Evolutionary conservation across 106 monocot species (phyloP).

Genomic region (Agapanthus africanus): DNA sequence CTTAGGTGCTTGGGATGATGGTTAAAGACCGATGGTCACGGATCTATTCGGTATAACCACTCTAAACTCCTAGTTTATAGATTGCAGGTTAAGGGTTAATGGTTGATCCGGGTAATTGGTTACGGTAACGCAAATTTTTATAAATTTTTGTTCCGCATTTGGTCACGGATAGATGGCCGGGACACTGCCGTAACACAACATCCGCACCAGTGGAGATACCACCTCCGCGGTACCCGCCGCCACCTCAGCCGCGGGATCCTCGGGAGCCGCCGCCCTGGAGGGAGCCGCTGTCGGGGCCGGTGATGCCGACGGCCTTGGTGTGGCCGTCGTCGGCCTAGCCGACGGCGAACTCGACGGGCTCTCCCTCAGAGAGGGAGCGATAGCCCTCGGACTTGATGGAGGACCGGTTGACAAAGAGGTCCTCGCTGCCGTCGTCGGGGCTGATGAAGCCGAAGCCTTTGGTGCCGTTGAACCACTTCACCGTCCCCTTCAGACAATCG

Average conservation of each 20-base stretch:
- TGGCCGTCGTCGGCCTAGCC: constrained; percentile 19
- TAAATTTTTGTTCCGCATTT: too few species aligned
- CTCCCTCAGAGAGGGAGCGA: constrained; percentile 11
- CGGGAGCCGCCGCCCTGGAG: neutral
- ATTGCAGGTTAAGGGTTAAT: too few species aligned
- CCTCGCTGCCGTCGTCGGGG: constrained; percentile 20
- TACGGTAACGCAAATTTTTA: too few species aligned
- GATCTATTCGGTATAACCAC: too few species aligned
- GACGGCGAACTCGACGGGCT: constrained; percentile 22
- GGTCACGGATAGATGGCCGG: too few species aligned
- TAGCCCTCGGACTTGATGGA: constrained; percentile 29
- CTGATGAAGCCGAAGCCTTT: constrained; percentile 30
- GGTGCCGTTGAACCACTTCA: constrained; percentile 24
- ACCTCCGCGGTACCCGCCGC: neutral
- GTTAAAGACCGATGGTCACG: too few species aligned
- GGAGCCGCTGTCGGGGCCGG: constrained; percentile 17
- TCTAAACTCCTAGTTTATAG: too few species aligned
- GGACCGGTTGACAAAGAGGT: constrained; percentile 27
- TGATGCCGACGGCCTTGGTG: constrained; percentile 23
- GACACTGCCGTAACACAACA: too few species aligned
- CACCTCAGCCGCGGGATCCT: neutral
- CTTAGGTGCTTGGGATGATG: too few species aligned
- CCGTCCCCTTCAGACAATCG: too few species aligned
- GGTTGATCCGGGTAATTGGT: too few species aligned
- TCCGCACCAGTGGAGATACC: too few species aligned